Percentiles rank a stretch among this genome's conserved stretches.
Evolutionary conservation across 2,329 filamentous ascomycete species (phyloP).

Genomic region (Paecilomyces fulvus): DNA sequence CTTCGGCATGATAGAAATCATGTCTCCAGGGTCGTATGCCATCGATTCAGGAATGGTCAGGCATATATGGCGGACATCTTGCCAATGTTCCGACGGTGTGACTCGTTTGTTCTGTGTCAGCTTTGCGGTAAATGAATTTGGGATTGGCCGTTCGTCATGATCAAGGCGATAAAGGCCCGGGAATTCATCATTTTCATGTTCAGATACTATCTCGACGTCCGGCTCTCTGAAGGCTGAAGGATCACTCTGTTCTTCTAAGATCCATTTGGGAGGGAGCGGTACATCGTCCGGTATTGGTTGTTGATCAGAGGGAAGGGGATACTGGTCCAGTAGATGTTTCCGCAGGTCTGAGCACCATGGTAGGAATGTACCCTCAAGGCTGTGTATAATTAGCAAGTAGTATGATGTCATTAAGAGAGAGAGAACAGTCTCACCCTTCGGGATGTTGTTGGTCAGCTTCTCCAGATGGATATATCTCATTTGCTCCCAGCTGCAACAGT

Average conservation of each 20-base stretch:
- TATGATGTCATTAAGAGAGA: background rate
- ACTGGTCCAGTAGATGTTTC: slow-evolving; percentile 55
- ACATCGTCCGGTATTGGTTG: slow-evolving; percentile 65
- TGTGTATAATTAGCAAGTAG: slow-evolving; percentile 25
- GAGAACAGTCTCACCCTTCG: slow-evolving; percentile 60
- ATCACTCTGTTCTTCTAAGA: slow-evolving; percentile 29
- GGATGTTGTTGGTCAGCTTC: slow-evolving; percentile 92
- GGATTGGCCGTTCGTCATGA: slow-evolving; percentile 48
- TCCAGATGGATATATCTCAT: slow-evolving; percentile 64
- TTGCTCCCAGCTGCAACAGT: slow-evolving; percentile 72
- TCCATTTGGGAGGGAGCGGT: slow-evolving; percentile 68
- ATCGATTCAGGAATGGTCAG: slow-evolving; percentile 42
- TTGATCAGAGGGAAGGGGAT: slow-evolving; percentile 60
- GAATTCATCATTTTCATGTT: slow-evolving; percentile 7
- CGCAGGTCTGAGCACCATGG: slow-evolving; percentile 66
- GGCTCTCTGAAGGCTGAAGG: background rate
- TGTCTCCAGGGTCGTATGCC: slow-evolving; percentile 64
- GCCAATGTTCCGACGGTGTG: slow-evolving; percentile 73
- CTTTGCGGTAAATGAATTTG: slow-evolving; percentile 47
- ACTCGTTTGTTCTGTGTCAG: slow-evolving; percentile 61
- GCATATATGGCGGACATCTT: slow-evolving; percentile 79
- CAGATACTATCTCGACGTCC: background rate
- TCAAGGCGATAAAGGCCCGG: slow-evolving; percentile 23
- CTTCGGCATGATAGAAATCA: slow-evolving; percentile 74
- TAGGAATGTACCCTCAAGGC: slow-evolving; percentile 72